phyloP scores from a whole-genome alignment of 2,329 filamentous ascomycete species.

The Phaeosphaeria sp. region DNA sequence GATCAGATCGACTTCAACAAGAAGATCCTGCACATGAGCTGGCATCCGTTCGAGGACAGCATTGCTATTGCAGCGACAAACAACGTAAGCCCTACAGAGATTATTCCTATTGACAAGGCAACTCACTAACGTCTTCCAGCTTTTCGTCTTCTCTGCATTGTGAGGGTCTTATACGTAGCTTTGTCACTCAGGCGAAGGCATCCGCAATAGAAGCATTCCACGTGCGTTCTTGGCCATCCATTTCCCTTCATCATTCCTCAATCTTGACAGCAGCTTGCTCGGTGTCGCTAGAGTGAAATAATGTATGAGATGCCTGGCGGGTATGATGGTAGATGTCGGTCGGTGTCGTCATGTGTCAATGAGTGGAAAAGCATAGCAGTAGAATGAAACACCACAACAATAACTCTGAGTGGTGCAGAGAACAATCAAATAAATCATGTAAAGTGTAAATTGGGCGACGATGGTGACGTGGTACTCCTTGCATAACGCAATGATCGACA shows the following conservation, averaged over 20 bases:
- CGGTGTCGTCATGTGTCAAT: slow-evolving; percentile 35
- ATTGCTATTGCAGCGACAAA: slow-evolving; percentile 99
- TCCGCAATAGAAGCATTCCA: slow-evolving; percentile 35
- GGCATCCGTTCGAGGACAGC: slow-evolving; percentile 99
- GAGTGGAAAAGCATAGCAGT: slow-evolving; percentile 29
- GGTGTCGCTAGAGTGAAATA: slow-evolving; percentile 43
- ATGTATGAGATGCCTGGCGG: slow-evolving; percentile 23
- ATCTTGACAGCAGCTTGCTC: slow-evolving; percentile 31
- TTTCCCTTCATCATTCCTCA: slow-evolving; percentile 37
- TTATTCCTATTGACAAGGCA: too few relatives aligned
- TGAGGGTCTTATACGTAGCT: slow-evolving; percentile 42
- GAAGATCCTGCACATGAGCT: slow-evolving; percentile 99
- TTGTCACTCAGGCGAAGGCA: slow-evolving; percentile 31
- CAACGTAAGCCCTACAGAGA: slow-evolving; percentile 84
- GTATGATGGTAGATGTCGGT: slow-evolving; percentile 31
- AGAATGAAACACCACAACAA: slow-evolving; percentile 43
- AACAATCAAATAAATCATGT: slow-evolving; percentile 36
- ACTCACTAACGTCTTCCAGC: slow-evolving; percentile 45
- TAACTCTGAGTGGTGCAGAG: slow-evolving; percentile 40
- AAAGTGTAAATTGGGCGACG: neutral
- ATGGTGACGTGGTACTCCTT: neutral
- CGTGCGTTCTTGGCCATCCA: slow-evolving; percentile 37
- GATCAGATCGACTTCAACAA: slow-evolving; percentile 99
- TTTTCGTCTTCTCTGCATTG: slow-evolving; percentile 64
- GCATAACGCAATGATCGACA: too few relatives aligned